These are phyloP conservation scores for Dactylonectria macrodidyma DNA, from an alignment of 2,329 filamentous ascomycete genomes.

Conservation along the genomic window DNA sequence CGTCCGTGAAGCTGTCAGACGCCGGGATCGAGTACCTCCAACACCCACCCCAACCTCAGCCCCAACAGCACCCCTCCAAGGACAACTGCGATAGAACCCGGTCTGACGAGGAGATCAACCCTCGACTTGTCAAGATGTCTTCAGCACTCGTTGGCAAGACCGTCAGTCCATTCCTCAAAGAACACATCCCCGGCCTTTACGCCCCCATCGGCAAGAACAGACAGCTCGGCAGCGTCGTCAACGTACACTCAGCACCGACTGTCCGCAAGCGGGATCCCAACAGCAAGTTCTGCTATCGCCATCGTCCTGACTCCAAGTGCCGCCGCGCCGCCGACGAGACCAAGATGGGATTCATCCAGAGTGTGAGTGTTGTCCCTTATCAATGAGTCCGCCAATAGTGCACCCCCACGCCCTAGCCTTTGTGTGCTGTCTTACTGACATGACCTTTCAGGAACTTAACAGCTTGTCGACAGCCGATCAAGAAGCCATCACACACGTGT, in stretches of 20 bases:
- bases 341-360: constrained; percentile 95
- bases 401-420: background rate
- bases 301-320: constrained; percentile 94
- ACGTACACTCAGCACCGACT: constrained; percentile 37
- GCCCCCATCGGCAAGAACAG: constrained; percentile 79
- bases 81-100: constrained; percentile 67
- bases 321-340: constrained; percentile 92
- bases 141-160: constrained; percentile 81
- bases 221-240: constrained; percentile 40
- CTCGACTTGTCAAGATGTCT: constrained; percentile 70
- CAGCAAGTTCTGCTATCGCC: constrained; percentile 95
- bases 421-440: constrained; percentile 10
- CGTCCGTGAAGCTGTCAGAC: constrained; percentile 30
- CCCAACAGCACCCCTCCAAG: constrained; percentile 49
- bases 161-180: constrained; percentile 88
- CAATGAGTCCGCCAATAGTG: background rate
- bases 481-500: constrained; percentile 96
- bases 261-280: constrained; percentile 71
- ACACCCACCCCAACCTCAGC: constrained; percentile 29
- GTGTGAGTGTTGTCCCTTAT: constrained; percentile 65
- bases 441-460: constrained; percentile 77
- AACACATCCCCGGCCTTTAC: constrained; percentile 92
- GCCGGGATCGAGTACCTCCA: constrained; percentile 1
- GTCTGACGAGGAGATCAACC: constrained; percentile 64
- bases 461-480: constrained; percentile 87